A percentile compares a stretch with the other conserved stretches of the same genome.
These are phyloP conservation scores for Boletus speciosus DNA, from an alignment of 768 basidiomycete species.

Conservation along the genomic window DNA sequence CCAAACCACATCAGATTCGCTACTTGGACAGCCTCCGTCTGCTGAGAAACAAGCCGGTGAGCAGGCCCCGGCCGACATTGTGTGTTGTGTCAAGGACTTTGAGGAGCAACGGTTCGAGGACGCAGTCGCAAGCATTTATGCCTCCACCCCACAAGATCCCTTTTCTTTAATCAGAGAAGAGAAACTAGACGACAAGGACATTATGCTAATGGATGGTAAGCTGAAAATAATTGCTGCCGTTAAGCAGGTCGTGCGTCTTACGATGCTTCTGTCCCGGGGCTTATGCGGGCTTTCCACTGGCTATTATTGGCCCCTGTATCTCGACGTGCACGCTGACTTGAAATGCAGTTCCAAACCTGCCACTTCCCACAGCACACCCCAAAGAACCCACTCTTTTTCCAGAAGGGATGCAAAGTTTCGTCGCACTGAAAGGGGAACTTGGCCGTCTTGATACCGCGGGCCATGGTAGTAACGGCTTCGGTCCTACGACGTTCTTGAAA, in stretches of 20 bases:
- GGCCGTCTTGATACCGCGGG: not conserved
- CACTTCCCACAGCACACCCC: slow-evolving; percentile 48
- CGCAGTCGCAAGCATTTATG: slow-evolving; percentile 34
- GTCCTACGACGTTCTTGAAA: slow-evolving; percentile 35
- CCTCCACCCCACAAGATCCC: slow-evolving; percentile 22
- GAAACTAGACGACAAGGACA: slow-evolving; percentile 48
- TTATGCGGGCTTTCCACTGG: slow-evolving; percentile 22
- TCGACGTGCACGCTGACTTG: slow-evolving; percentile 16
- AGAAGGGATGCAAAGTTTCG: slow-evolving; percentile 25
- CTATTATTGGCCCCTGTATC: slow-evolving; percentile 20
- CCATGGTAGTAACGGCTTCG: not conserved
- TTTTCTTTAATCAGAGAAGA: slow-evolving; percentile 49
- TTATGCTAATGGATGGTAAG: slow-evolving; percentile 58
- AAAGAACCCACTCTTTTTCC: slow-evolving; percentile 34
- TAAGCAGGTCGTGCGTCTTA: slow-evolving; percentile 9
- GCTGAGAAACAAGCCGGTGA: not conserved
- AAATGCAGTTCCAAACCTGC: slow-evolving; percentile 51
- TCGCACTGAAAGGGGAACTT: slow-evolving; percentile 21
- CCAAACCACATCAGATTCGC: slow-evolving; percentile 15
- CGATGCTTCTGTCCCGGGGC: slow-evolving; percentile 13
- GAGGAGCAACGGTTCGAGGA: slow-evolving; percentile 27
- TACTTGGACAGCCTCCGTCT: slow-evolving; percentile 26
- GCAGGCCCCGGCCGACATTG: not conserved
- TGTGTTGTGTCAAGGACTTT: not conserved
- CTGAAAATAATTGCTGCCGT: slow-evolving; percentile 10